phyloP scores from a whole-genome alignment of 768 basidiomycete genomes.

The Amyloporia xantha region DNA sequence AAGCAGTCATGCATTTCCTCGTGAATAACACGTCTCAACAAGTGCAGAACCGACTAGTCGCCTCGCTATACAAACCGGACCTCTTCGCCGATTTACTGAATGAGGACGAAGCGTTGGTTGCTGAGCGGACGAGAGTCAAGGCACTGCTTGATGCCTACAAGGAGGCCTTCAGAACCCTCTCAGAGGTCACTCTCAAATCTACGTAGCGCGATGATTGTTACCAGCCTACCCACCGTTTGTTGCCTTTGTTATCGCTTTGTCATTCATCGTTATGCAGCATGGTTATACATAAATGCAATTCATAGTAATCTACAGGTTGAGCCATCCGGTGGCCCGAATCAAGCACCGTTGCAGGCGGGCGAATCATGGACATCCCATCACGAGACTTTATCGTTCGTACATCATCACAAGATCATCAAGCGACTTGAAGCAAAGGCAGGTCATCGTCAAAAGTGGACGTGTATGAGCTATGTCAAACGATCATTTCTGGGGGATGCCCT shows the following conservation, averaged over 20 bases:
- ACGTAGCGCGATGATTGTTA: slow-evolving; percentile 20
- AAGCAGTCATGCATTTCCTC: slow-evolving; percentile 97
- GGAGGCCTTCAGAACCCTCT: slow-evolving; percentile 84
- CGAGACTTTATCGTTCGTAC: too few relatives aligned
- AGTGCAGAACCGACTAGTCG: slow-evolving; percentile 94
- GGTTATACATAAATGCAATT: not conserved
- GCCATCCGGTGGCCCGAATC: too few relatives aligned
- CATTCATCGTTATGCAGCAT: not conserved
- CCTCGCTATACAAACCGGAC: slow-evolving; percentile 90
- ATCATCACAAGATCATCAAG: too few relatives aligned
- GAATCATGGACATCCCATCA: too few relatives aligned
- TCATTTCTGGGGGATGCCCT: slow-evolving; percentile 26
- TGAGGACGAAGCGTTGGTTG: slow-evolving; percentile 93
- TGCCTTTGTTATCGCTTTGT: not conserved
- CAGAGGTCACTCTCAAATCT: slow-evolving; percentile 75
- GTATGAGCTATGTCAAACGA: slow-evolving; percentile 3
- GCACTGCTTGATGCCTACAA: slow-evolving; percentile 93
- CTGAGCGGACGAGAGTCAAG: slow-evolving; percentile 91
- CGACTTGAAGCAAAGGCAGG: too few relatives aligned
- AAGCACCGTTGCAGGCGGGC: too few relatives aligned
- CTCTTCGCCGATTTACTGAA: slow-evolving; percentile 86
- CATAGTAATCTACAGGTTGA: too few relatives aligned
- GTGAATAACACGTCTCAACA: slow-evolving; percentile 96
- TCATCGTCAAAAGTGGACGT: too few relatives aligned
- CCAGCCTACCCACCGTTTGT: too few relatives aligned